Conservation (phyloP, 2,329 filamentous ascomycete species). For the Pseudogymnoascus sp. region DNA sequence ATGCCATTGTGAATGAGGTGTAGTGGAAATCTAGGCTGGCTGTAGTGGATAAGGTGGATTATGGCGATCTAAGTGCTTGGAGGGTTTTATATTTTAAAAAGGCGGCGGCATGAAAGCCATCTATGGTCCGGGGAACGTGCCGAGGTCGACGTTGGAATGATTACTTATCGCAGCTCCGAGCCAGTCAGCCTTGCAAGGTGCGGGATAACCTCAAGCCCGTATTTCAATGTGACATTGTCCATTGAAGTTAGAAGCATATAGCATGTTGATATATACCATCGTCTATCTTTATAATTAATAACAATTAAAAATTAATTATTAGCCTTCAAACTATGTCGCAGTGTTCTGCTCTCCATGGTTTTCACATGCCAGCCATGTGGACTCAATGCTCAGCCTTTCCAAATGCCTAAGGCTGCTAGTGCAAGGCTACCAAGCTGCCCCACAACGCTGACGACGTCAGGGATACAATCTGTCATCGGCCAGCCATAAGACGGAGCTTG, state of each 20-base stretch:
- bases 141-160: neutral
- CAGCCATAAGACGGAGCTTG: neutral
- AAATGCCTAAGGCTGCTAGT: slow-evolving; percentile 1
- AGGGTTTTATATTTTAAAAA: neutral
- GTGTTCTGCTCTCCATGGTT: neutral
- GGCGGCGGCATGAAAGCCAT: neutral
- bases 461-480: slow-evolving; percentile 1
- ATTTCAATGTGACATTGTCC: neutral
- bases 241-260: neutral
- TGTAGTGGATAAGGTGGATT: neutral
- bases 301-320: neutral
- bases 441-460: neutral
- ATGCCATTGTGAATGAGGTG: slow-evolving; percentile 14
- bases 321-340: neutral
- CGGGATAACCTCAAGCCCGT: neutral
- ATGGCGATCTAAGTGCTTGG: neutral
- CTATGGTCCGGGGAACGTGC: neutral
- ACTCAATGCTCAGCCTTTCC: neutral
- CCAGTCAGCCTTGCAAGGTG: neutral
- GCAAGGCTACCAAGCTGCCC: slow-evolving; percentile 3
- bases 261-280: neutral
- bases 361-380: neutral
- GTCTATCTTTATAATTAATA: neutral
- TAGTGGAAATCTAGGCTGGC: neutral
- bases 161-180: neutral